Evolutionary conservation across 2,329 filamentous ascomycete genomes (phyloP).

Genomic region (Didymella pinodella): DNA sequence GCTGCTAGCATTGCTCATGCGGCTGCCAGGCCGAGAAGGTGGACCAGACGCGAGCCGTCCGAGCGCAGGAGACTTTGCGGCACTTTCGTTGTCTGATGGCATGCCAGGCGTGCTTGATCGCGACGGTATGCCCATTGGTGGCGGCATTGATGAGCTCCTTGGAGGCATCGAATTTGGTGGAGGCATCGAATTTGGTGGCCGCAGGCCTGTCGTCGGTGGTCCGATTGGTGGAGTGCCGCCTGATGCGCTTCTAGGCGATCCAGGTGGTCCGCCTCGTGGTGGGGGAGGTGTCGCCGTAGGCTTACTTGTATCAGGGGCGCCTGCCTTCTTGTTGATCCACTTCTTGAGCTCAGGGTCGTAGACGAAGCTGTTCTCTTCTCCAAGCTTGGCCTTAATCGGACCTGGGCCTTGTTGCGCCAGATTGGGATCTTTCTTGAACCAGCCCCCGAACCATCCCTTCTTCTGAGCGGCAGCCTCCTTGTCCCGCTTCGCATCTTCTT

Average conservation of each 20-base stretch:
- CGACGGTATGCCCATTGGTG: conserved; percentile 42
- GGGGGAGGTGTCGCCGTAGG: conserved; percentile 75
- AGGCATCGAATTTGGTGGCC: conserved; percentile 31
- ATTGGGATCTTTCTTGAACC: conserved; percentile 80
- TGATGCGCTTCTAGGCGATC: conserved; percentile 58
- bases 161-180: conserved; percentile 34
- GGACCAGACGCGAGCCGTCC: conserved; percentile 41
- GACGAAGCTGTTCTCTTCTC: conserved; percentile 90
- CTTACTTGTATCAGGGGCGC: conserved; percentile 66
- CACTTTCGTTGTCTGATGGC: conserved; percentile 41
- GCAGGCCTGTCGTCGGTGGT: conserved; percentile 24
- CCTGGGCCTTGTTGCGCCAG: conserved; percentile 51
- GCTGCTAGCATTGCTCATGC: conserved; percentile 89
- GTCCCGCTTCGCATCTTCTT: conserved; percentile 69
- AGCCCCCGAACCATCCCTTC: conserved; percentile 76
- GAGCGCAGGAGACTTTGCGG: conserved; percentile 33
- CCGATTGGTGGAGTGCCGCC: conserved; percentile 52
- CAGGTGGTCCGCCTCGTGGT: conserved; percentile 65
- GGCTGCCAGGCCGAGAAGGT: conserved; percentile 68
- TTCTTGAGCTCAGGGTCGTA: conserved; percentile 97
- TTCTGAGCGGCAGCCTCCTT: conserved; percentile 55
- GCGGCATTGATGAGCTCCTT: conserved; percentile 49
- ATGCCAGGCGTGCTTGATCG: conserved; percentile 46
- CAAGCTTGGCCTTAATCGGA: conserved; percentile 93
- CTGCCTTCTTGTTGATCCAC: conserved; percentile 96